phyloP scores from a whole-genome alignment of 1,284 basidiomycete genomes.

The Cryptococcus deneoformans region DNA sequence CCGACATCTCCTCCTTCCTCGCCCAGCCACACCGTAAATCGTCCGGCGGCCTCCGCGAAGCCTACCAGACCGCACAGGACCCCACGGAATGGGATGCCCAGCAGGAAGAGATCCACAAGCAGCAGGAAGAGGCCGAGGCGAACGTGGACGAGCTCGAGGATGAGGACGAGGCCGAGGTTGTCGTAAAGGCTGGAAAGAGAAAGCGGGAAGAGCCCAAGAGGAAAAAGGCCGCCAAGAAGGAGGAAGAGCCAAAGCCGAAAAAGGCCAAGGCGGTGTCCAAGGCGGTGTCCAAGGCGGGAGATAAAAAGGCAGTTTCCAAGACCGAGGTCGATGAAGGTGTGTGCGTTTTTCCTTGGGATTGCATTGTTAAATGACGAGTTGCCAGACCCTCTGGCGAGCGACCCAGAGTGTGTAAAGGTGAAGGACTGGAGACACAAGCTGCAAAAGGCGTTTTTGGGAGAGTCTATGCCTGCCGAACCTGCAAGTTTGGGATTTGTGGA shows the following conservation, averaged over 20 bases:
- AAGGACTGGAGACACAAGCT: conserved; percentile 87
- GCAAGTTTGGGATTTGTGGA: conserved; percentile 25
- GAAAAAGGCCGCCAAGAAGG: conserved; percentile 51
- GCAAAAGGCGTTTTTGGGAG: conserved; percentile 80
- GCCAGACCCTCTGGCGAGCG: conserved; percentile 52
- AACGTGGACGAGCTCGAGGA: conserved; percentile 60
- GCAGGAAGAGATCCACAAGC: conserved; percentile 56
- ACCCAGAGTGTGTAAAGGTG: conserved; percentile 72
- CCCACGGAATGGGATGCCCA: conserved; percentile 64
- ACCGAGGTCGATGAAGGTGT: conserved; percentile 25
- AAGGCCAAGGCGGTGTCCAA: conserved; percentile 26
- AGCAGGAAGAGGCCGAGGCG: conserved; percentile 59
- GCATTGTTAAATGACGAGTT: conserved; percentile 18
- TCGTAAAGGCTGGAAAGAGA: conserved; percentile 56
- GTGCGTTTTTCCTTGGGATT: too few relatives aligned
- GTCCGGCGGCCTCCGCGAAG: conserved; percentile 68
- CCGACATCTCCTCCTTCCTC: conserved; percentile 83
- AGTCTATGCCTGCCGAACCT: conserved; percentile 45
- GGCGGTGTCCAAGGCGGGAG: conserved; percentile 44
- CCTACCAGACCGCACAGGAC: conserved; percentile 79
- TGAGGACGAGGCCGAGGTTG: conserved; percentile 55
- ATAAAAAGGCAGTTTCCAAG: conserved; percentile 5
- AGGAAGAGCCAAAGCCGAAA: conserved; percentile 40
- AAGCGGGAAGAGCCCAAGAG: conserved; percentile 52
- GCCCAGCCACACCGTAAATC: conserved; percentile 66